A percentile compares a stretch with the other conserved stretches of the same genome.
These are phyloP conservation scores for Pythium oligandrum DNA, from an alignment of 352 stramenopile species.

Conservation along the genomic window DNA sequence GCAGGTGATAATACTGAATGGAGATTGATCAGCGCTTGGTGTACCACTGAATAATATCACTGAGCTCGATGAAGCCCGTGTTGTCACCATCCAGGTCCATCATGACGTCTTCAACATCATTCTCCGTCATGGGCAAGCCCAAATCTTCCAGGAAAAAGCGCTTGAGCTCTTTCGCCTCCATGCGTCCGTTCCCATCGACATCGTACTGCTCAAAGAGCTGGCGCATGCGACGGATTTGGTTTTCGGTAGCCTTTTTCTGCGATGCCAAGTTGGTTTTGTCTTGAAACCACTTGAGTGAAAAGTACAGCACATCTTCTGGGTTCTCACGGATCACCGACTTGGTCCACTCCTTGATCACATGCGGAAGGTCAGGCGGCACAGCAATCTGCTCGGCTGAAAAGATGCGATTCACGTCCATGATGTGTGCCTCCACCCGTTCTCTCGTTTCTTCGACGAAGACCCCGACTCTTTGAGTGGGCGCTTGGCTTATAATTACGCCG, in stretches of 20 bases:
- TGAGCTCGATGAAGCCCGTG: slow-evolving; percentile 78
- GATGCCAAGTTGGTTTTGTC: slow-evolving; percentile 62
- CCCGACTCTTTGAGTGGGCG: background rate
- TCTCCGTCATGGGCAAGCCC: slow-evolving; percentile 42
- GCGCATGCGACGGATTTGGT: slow-evolving; percentile 56
- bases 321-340: slow-evolving; percentile 86
- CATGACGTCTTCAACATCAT: slow-evolving; percentile 63
- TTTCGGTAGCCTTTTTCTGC: slow-evolving; percentile 58
- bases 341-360: slow-evolving; percentile 88
- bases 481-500: slow-evolving; percentile 1
- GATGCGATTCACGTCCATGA: slow-evolving; percentile 91
- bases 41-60: slow-evolving; percentile 83
- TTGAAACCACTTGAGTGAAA: slow-evolving; percentile 85
- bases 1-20: too few species aligned
- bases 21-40: slow-evolving; percentile 34
- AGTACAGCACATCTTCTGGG: slow-evolving; percentile 69
- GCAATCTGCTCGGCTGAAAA: slow-evolving; percentile 91
- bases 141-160: slow-evolving; percentile 67
- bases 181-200: slow-evolving; percentile 72
- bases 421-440: background rate
- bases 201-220: slow-evolving; percentile 80
- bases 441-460: background rate
- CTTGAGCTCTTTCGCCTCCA: slow-evolving; percentile 69
- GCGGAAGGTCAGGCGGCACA: slow-evolving; percentile 80
- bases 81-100: slow-evolving; percentile 67